phyloP scores from a whole-genome alignment of 441 rosid species.

The Metrosideros polymorpha region DNA sequence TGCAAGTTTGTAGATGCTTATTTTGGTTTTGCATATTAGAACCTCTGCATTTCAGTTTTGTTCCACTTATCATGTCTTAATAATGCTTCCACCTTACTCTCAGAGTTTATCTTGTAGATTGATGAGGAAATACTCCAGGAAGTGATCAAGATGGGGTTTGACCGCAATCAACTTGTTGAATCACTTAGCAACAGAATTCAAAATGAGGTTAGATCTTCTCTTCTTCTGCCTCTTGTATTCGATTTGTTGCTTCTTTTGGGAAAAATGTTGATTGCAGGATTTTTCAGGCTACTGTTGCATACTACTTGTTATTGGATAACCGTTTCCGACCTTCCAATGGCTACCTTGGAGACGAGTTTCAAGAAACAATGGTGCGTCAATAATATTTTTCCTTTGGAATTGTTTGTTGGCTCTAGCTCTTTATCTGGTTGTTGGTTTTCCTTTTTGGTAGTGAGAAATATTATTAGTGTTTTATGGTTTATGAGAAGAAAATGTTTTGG shows the following conservation, averaged over 20 bases:
- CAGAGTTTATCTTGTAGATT: constrained; percentile 38
- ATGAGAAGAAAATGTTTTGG: neutral
- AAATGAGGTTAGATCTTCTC: constrained; percentile 52
- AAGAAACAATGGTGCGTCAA: constrained; percentile 64
- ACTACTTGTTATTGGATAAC: constrained; percentile 83
- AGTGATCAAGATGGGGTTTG: constrained; percentile 81
- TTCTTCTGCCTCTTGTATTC: neutral
- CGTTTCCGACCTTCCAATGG: constrained; percentile 91
- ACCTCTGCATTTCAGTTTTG: neutral
- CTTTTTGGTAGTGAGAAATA: neutral
- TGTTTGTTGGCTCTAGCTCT: neutral
- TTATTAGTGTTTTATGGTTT: neutral
- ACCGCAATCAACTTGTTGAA: constrained; percentile 65
- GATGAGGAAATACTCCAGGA: constrained; percentile 95
- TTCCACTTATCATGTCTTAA: neutral
- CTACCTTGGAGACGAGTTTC: constrained; percentile 96
- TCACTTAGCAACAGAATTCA: constrained; percentile 78
- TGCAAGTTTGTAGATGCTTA: neutral
- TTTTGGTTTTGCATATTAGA: neutral
- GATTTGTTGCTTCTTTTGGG: neutral
- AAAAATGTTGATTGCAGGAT: neutral
- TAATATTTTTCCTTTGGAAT: neutral
- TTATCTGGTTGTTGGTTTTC: neutral
- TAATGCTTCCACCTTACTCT: neutral
- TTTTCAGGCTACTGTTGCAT: constrained; percentile 90